A percentile compares a stretch with the other conserved stretches of the same genome.
Evolutionary conservation across 768 basidiomycete species (phyloP).

Genomic region (Mycena haematopus): DNA sequence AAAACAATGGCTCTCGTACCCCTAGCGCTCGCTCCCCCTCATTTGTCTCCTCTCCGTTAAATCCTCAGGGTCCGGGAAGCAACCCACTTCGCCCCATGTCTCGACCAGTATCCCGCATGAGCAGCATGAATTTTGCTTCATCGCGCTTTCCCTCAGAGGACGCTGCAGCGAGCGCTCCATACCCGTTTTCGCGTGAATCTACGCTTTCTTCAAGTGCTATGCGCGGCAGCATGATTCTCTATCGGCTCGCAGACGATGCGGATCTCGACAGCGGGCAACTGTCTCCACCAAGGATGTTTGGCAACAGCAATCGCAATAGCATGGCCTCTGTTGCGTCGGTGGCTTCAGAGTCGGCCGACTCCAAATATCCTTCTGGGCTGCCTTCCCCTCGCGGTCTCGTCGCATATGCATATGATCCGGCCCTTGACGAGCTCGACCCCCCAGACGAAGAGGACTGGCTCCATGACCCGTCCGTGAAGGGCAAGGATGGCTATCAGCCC

Average conservation of each 20-base stretch:
- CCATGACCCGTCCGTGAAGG: slow-evolving; percentile 59
- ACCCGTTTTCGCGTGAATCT: slow-evolving; percentile 44
- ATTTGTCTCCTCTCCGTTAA: slow-evolving; percentile 61
- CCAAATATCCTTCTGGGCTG: slow-evolving; percentile 65
- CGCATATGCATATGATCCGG: slow-evolving; percentile 77
- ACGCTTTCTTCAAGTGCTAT: slow-evolving; percentile 16
- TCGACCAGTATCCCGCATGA: slow-evolving; percentile 42
- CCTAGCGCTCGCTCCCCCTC: slow-evolving; percentile 35
- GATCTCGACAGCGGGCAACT: slow-evolving; percentile 31
- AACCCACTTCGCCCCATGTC: slow-evolving; percentile 17
- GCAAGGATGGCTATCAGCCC: slow-evolving; percentile 30
- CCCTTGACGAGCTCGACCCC: slow-evolving; percentile 57
- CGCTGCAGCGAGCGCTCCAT: slow-evolving; percentile 51
- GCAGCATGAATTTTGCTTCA: slow-evolving; percentile 29
- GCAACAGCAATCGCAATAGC: slow-evolving; percentile 36
- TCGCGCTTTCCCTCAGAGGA: slow-evolving; percentile 45
- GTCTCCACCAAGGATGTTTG: slow-evolving; percentile 42
- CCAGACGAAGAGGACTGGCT: slow-evolving; percentile 79
- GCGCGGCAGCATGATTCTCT: slow-evolving; percentile 69
- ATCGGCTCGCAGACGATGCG: slow-evolving; percentile 57
- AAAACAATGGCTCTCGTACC: slow-evolving; percentile 26
- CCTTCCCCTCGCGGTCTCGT: slow-evolving; percentile 50
- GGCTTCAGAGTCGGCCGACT: slow-evolving; percentile 61
- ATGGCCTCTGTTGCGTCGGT: slow-evolving; percentile 47
- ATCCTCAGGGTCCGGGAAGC: slow-evolving; percentile 44